These are phyloP conservation scores for Priceomyces castillae DNA, from an alignment of 805 yeast genomes.

Conservation along the genomic window DNA sequence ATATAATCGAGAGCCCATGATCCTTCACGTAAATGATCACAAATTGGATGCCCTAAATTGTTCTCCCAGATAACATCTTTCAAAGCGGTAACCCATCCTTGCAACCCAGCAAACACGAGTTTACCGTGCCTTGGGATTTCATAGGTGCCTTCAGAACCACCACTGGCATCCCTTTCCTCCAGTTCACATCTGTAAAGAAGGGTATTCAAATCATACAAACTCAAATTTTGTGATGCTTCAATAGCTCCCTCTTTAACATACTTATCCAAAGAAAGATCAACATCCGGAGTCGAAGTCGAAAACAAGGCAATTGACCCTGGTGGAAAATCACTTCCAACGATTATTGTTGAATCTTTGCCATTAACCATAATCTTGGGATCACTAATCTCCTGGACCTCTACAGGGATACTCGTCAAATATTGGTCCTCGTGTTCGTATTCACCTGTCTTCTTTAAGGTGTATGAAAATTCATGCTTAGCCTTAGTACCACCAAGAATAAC, in stretches of 20 bases:
- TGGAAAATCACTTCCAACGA: conserved; percentile 62
- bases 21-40: conserved; percentile 78
- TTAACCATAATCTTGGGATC: conserved; percentile 48
- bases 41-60: conserved; percentile 79
- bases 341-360: conserved; percentile 51
- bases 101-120: conserved; percentile 83
- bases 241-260: conserved; percentile 73
- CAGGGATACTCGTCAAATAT: conserved; percentile 62
- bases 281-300: conserved; percentile 64
- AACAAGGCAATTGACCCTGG: conserved; percentile 90
- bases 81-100: conserved; percentile 83
- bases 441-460: conserved; percentile 52
- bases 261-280: conserved; percentile 62
- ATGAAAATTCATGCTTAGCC: conserved; percentile 57
- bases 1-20: conserved; percentile 86
- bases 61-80: conserved; percentile 61
- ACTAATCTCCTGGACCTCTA: conserved; percentile 52
- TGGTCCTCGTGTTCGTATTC: conserved; percentile 41
- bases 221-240: conserved; percentile 62
- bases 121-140: conserved; percentile 69
- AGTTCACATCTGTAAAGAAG: conserved; percentile 75
- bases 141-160: conserved; percentile 72
- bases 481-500: conserved; percentile 57
- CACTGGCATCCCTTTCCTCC: conserved; percentile 82
- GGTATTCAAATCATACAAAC: conserved; percentile 69